Percentiles rank a stretch among this genome's conserved stretches.
Conservation (phyloP, 371 early-diverging fungal genomes). For the Syncephalastrum racemosum region DNA sequence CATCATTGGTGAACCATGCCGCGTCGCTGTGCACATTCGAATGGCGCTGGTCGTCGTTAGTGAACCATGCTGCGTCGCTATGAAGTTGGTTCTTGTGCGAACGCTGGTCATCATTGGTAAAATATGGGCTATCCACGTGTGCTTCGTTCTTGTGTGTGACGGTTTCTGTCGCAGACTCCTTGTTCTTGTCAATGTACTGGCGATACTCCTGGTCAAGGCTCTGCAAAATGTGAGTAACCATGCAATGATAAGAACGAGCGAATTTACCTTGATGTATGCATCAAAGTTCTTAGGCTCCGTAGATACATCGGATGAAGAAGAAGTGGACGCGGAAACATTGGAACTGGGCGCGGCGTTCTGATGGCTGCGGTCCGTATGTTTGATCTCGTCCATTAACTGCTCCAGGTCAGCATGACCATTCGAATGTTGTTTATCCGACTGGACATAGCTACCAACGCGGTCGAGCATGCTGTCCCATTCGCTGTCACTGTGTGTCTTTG, state of each 20-base stretch:
- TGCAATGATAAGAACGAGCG: background rate
- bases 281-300: background rate
- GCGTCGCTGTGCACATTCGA: background rate
- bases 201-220: constrained; percentile 29
- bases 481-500: no score
- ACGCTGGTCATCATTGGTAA: constrained; percentile 4
- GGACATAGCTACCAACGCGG: background rate
- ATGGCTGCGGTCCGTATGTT: background rate
- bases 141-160: constrained; percentile 41
- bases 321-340: background rate
- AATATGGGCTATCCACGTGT: constrained; percentile 1
- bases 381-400: constrained; percentile 1
- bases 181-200: constrained; percentile 30
- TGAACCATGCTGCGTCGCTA: background rate
- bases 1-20: constrained; percentile 31
- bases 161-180: constrained; percentile 25
- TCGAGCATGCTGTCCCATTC: background rate
- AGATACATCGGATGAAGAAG: background rate
- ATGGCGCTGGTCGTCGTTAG: background rate
- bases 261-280: constrained; percentile 1
- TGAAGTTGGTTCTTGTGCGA: constrained; percentile 1
- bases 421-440: background rate
- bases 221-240: background rate
- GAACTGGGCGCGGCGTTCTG: background rate
- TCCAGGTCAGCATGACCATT: background rate